Base-by-base conservation (phyloP, 352 stramenopile species). In the Globisporangium sylvaticum region DNA sequence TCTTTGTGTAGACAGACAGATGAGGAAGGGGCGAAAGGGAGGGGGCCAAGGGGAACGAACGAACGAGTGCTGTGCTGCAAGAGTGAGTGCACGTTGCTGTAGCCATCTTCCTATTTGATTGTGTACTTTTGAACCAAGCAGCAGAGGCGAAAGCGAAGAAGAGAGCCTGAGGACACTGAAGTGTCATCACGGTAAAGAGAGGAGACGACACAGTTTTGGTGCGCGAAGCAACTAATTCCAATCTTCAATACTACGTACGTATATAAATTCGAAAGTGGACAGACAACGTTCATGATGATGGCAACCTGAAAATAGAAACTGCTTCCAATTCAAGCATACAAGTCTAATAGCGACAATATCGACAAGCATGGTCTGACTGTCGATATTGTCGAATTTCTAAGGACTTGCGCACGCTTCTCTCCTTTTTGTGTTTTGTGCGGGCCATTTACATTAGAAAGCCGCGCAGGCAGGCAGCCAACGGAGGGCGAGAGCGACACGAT, bases 1-100 rank as follows among this genome's bases (percentile, higher is more conserved):
- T 70, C 20, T 70, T 70, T 62, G 65, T 70, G 34, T 70, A 57
- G 29, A 32, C 31, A 34, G 31, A 37, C 31, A 37, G 31, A 37
- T 37, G 31, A 37, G 31, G 31, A 37, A 37, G 31, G 31, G 31
- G 31, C 10, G 31, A n/a, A 7, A 46, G 9, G 1, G 39, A n/a
- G 22, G 1, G 18, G 15, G 10, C 15, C 4, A 24, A 20, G 6
- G 18, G 18, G 42, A 6, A 37, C 8, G 31, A 34, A 34, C 4
- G 4, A 8, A 3, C 3, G 18, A 46, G 5, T 12, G 34, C 37
- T 44, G 39, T 6, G 42, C 42, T 22, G 42, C 18, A 10, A 50
- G 42, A 10, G 42, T 39, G 34, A 39, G 39, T 6, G 0, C 2
- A 22, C 18, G 42, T 50, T 50, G 6, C 42, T 22, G 6, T 2